Conservation (phyloP, 2,329 filamentous ascomycete genomes). For the Ceratocystiopsis brevicomis region DNA sequence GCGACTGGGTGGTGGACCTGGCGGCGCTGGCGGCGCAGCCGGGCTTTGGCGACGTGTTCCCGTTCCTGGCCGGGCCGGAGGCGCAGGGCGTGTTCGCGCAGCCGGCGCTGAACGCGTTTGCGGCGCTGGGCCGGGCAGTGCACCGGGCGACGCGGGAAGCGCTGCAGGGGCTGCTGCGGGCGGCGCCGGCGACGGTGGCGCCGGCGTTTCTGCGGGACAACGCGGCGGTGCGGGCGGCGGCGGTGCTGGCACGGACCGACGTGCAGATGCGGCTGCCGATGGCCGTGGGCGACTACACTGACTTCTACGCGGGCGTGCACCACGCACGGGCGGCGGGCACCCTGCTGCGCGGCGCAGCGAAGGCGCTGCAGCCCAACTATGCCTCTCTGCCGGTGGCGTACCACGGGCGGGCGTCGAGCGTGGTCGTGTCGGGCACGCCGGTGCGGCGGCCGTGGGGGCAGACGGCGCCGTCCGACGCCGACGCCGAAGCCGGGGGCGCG, state of each 20-base stretch:
- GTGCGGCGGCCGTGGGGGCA: conserved; percentile 60
- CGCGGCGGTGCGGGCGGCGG: neutral
- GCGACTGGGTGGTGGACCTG: neutral
- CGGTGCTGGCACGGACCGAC: neutral
- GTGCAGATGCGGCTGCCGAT: conserved; percentile 3
- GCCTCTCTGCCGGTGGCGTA: conserved; percentile 67
- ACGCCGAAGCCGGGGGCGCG: too few species aligned
- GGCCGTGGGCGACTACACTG: conserved; percentile 5
- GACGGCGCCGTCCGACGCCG: conserved; percentile 27
- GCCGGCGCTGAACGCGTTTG: conserved; percentile 2
- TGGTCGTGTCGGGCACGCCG: conserved; percentile 55
- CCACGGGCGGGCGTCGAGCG: conserved; percentile 57
- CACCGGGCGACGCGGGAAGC: neutral
- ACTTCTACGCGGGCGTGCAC: conserved; percentile 4
- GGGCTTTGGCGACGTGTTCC: conserved; percentile 6
- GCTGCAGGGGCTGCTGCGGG: neutral
- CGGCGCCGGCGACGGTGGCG: neutral
- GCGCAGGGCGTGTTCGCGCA: neutral
- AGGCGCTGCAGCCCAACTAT: conserved; percentile 66
- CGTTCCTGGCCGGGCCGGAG: neutral
- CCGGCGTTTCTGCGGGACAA: neutral
- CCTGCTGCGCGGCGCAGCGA: conserved; percentile 37
- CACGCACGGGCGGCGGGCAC: conserved; percentile 1
- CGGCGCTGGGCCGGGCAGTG: neutral
- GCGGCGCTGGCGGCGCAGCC: neutral